These are phyloP conservation scores for Mucor sp. DNA, from an alignment of 371 early-diverging fungal genomes.

Conservation along the genomic window DNA sequence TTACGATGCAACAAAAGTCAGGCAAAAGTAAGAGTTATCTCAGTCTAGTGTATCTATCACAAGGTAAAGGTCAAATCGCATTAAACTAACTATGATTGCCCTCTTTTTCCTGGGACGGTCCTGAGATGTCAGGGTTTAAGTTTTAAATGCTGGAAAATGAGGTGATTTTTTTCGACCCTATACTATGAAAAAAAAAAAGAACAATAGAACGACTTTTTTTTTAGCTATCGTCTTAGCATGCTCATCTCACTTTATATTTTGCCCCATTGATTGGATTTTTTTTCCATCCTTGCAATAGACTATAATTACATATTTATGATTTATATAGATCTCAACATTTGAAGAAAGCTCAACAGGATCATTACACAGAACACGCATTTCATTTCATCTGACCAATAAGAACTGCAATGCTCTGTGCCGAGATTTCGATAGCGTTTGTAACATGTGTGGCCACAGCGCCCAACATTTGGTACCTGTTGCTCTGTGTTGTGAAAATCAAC, in stretches of 20 bases:
- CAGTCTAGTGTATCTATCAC: background rate
- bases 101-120: conserved; percentile 8
- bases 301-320: background rate
- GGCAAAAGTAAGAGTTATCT: background rate
- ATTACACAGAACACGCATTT: background rate
- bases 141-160: conserved; percentile 4
- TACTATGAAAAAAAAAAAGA: background rate
- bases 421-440: no score
- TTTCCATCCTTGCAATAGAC: background rate
- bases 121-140: background rate
- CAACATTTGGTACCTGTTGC: background rate
- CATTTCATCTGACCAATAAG: background rate
- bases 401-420: background rate
- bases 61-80: background rate
- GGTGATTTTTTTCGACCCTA: conserved; percentile 2
- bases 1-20: background rate
- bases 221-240: background rate
- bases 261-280: conserved; percentile 1
- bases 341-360: background rate
- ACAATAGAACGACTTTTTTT: background rate
- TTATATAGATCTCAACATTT: background rate
- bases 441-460: background rate
- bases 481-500: background rate
- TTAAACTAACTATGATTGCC: background rate
- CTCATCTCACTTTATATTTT: background rate